These are phyloP conservation scores for Clavaria fumosa DNA, from an alignment of 768 basidiomycete genomes.

Conservation along the genomic window DNA sequence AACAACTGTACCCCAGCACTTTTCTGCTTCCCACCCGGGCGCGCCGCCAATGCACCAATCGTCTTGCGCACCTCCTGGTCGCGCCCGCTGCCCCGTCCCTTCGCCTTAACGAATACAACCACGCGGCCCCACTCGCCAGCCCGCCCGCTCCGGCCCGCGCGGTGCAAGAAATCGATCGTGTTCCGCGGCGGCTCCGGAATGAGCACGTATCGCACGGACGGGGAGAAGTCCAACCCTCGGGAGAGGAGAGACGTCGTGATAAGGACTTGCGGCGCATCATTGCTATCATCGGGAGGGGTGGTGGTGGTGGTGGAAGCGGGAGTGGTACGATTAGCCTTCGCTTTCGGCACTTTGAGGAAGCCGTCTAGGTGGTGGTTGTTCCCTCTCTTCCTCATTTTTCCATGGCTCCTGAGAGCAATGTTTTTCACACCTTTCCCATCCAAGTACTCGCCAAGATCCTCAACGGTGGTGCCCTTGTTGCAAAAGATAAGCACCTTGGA, in stretches of 20 bases:
- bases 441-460: conserved; percentile 43
- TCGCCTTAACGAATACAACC: conserved; percentile 58
- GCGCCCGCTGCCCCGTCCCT: conserved; percentile 43
- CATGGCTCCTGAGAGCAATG: conserved; percentile 49
- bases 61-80: conserved; percentile 35
- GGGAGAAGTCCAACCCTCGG: conserved; percentile 77
- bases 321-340: neutral
- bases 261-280: conserved; percentile 44
- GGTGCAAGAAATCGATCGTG: conserved; percentile 84
- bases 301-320: conserved; percentile 3
- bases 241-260: conserved; percentile 86
- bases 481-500: conserved; percentile 74
- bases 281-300: conserved; percentile 14
- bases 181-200: conserved; percentile 81
- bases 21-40: neutral
- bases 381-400: conserved; percentile 43
- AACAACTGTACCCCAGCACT: neutral
- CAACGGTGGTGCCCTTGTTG: conserved; percentile 59
- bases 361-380: conserved; percentile 64
- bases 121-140: conserved; percentile 60
- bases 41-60: conserved; percentile 25
- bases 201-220: conserved; percentile 66
- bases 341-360: conserved; percentile 34
- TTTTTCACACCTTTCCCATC: conserved; percentile 43
- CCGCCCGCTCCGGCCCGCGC: conserved; percentile 71